phyloP scores from a whole-genome alignment of 805 yeast species.

The Pichia heedii region DNA sequence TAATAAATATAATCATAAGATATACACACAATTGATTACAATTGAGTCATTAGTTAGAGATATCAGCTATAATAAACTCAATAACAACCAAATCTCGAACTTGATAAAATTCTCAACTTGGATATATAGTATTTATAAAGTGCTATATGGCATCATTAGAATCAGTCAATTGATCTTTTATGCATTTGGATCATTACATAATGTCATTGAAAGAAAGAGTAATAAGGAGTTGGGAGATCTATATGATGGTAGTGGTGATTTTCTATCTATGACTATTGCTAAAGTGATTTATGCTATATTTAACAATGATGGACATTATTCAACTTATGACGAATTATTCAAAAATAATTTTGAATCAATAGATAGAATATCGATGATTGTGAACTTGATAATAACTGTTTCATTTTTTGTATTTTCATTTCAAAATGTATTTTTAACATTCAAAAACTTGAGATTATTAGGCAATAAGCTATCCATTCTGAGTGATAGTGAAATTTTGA shows the following conservation, averaged over 20 bases:
- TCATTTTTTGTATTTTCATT: slow-evolving; percentile 53
- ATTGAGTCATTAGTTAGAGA: slow-evolving; percentile 22
- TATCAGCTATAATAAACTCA: slow-evolving; percentile 28
- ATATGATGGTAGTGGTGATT: slow-evolving; percentile 11
- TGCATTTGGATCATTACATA: too few relatives aligned
- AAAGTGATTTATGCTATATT: slow-evolving; percentile 23
- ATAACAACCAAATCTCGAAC: slow-evolving; percentile 12
- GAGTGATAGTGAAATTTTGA: background rate
- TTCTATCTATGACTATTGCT: slow-evolving; percentile 41
- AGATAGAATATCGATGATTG: slow-evolving; percentile 26
- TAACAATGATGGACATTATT: background rate
- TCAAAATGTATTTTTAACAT: slow-evolving; percentile 54
- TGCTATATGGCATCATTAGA: slow-evolving; percentile 17
- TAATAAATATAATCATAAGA: background rate
- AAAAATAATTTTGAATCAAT: slow-evolving; percentile 31
- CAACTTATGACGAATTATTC: slow-evolving; percentile 18
- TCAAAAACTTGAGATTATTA: slow-evolving; percentile 37
- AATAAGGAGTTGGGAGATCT: background rate
- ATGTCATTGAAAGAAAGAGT: background rate
- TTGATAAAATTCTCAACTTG: slow-evolving; percentile 24
- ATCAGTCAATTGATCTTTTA: background rate
- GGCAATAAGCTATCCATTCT: slow-evolving; percentile 10
- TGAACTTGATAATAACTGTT: slow-evolving; percentile 47
- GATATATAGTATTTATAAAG: slow-evolving; percentile 41
- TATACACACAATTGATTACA: background rate